Conservation (phyloP, 352 stramenopile species). For the Globisporangium megalacanthum region DNA sequence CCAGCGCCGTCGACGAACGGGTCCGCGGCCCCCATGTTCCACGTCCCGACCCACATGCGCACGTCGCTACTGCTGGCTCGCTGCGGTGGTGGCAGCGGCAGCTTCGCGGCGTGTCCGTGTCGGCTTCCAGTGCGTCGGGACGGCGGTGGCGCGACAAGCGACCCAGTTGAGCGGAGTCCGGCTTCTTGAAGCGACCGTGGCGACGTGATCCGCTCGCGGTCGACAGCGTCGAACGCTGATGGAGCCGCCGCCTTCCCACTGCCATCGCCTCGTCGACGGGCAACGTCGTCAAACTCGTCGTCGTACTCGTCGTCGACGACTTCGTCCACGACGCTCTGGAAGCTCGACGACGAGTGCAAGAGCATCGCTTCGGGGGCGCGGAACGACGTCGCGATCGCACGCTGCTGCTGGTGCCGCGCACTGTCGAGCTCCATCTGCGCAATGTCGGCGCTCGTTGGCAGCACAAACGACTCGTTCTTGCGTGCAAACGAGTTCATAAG, state of each 20-base stretch:
- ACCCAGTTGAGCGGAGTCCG: conserved; percentile 36
- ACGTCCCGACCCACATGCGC: conserved; percentile 78
- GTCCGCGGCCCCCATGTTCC: conserved; percentile 84
- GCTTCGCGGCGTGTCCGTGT: neutral
- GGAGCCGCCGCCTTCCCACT: too few species aligned
- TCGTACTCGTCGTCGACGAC: conserved; percentile 31
- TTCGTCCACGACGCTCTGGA: conserved; percentile 20
- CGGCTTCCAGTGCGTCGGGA: conserved; percentile 4
- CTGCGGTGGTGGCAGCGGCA: conserved; percentile 25
- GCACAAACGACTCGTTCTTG: conserved; percentile 51
- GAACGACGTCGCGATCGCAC: conserved; percentile 33
- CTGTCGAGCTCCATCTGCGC: conserved; percentile 15
- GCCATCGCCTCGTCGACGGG: too few species aligned
- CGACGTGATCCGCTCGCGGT: conserved; percentile 35
- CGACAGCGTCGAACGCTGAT: neutral
- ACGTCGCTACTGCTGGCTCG: conserved; percentile 43
- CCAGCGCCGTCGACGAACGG: conserved; percentile 66
- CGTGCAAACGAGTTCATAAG: conserved; percentile 27
- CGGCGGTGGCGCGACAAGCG: conserved; percentile 23
- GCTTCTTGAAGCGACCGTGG: conserved; percentile 62
- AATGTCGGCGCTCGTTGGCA: conserved; percentile 22
- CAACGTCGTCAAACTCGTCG: neutral
- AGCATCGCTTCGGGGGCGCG: conserved; percentile 17
- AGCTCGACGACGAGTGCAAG: conserved; percentile 16
- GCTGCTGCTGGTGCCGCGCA: conserved; percentile 32